Percentiles rank a stretch among this genome's conserved stretches.
phyloP scores from a whole-genome alignment of 495 filamentous ascomycete genomes.

The Penicillium mononematosum region DNA sequence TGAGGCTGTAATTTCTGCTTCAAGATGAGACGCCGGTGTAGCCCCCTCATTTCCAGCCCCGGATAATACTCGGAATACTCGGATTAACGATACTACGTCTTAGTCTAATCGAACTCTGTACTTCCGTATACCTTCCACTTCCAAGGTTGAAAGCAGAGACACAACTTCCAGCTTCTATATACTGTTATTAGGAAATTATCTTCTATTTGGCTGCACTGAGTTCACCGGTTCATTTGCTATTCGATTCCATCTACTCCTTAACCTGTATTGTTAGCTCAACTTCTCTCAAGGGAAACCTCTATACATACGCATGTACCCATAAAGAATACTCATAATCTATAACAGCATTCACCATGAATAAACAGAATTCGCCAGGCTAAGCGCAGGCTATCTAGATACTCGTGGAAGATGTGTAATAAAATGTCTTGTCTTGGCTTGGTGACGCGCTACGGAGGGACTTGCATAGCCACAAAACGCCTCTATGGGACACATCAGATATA shows the following conservation, averaged over 20 bases:
- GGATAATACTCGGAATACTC: conserved; percentile 8
- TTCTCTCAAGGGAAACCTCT: neutral
- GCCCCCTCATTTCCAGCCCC: conserved; percentile 16
- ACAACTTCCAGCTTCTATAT: neutral
- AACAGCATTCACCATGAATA: neutral
- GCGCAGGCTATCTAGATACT: neutral
- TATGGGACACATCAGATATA: neutral
- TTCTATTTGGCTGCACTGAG: neutral
- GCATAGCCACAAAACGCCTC: neutral
- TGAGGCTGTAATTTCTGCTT: conserved; percentile 1
- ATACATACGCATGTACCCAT: neutral
- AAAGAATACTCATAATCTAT: neutral
- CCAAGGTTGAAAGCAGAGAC: too few relatives aligned
- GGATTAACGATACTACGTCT: neutral
- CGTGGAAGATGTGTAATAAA: neutral
- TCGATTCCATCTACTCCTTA: neutral
- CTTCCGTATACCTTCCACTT: too few relatives aligned
- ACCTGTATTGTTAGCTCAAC: neutral
- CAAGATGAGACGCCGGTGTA: conserved; percentile 22
- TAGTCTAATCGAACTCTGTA: neutral
- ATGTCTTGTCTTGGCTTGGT: neutral
- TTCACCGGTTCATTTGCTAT: neutral
- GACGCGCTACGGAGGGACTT: neutral
- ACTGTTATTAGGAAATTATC: neutral
- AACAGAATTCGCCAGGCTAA: neutral